phyloP scores from a whole-genome alignment of 345 rosid genomes.

The Dovyalis caffra region DNA sequence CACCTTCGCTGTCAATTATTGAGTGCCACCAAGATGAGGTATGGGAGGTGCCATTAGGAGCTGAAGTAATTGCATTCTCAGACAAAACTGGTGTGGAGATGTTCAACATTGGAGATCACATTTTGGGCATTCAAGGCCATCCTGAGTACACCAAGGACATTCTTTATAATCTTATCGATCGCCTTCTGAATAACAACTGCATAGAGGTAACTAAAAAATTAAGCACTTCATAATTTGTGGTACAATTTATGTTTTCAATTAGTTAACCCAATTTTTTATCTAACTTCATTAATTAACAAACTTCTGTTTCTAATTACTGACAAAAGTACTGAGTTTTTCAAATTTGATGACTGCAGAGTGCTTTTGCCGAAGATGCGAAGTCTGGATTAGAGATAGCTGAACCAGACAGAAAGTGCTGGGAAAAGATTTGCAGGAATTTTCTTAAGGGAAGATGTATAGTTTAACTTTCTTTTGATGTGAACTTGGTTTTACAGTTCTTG shows the following conservation, averaged over 20 bases:
- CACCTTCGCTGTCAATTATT: slow-evolving; percentile 50
- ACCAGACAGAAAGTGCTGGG: slow-evolving; percentile 58
- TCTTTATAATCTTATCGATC: slow-evolving; percentile 64
- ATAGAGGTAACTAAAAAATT: slow-evolving; percentile 42
- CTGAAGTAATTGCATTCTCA: slow-evolving; percentile 72
- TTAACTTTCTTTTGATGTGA: neutral
- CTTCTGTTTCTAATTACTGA: no score
- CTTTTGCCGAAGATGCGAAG: slow-evolving; percentile 47
- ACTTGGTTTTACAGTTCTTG: neutral
- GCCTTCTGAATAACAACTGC: slow-evolving; percentile 52
- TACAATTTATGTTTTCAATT: no score
- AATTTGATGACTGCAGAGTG: slow-evolving; percentile 32
- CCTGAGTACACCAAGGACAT: slow-evolving; percentile 90
- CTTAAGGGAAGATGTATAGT: slow-evolving; percentile 32
- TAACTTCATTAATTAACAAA: no score
- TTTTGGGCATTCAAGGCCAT: slow-evolving; percentile 91
- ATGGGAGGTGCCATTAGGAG: slow-evolving; percentile 65
- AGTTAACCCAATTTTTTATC: no score
- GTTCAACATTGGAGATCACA: slow-evolving; percentile 53
- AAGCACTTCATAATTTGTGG: no score
- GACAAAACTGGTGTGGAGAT: slow-evolving; percentile 78
- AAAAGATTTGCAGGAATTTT: slow-evolving; percentile 58
- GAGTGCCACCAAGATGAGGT: slow-evolving; percentile 90
- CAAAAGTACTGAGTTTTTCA: neutral
- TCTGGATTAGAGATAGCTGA: slow-evolving; percentile 43